These are phyloP conservation scores for Coemansia sp. DNA, from an alignment of 192 early-diverging fungal species.

Conservation along the genomic window DNA sequence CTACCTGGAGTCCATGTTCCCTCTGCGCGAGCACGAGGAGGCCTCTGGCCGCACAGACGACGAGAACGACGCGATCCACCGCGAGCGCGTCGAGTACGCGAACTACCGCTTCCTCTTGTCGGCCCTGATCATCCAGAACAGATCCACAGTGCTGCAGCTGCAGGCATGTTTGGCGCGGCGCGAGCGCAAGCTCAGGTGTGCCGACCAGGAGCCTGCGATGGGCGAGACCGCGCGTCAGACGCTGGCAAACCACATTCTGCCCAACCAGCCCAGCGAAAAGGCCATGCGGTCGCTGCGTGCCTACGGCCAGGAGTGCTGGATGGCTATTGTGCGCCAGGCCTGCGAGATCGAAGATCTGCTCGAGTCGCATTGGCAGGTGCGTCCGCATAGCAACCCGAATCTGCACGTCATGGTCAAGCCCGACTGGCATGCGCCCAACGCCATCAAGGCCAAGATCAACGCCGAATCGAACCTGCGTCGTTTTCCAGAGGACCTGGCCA, in stretches of 20 bases:
- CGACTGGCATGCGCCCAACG: slow-evolving; percentile 47
- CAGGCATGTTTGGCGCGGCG: slow-evolving; percentile 53
- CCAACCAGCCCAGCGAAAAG: slow-evolving; percentile 45
- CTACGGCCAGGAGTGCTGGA: slow-evolving; percentile 49
- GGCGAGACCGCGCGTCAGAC: slow-evolving; percentile 29
- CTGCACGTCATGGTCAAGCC: slow-evolving; percentile 42
- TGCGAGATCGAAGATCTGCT: slow-evolving; percentile 53
- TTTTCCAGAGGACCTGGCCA: slow-evolving; percentile 18
- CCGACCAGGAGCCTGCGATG: slow-evolving; percentile 15
- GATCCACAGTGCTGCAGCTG: slow-evolving; percentile 52
- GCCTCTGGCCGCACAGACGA: slow-evolving; percentile 29
- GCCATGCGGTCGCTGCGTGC: slow-evolving; percentile 47
- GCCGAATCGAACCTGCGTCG: slow-evolving; percentile 47
- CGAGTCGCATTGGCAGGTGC: slow-evolving; percentile 53
- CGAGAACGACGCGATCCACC: slow-evolving; percentile 32
- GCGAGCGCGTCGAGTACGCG: slow-evolving; percentile 52
- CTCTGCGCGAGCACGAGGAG: slow-evolving; percentile 52
- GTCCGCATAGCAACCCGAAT: slow-evolving; percentile 19
- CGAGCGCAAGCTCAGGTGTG: slow-evolving; percentile 42
- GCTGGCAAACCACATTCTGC: slow-evolving; percentile 42
- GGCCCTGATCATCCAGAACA: slow-evolving; percentile 44
- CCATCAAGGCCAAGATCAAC: slow-evolving; percentile 50
- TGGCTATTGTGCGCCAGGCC: slow-evolving; percentile 44
- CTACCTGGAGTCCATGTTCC: slow-evolving; percentile 53
- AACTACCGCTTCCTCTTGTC: slow-evolving; percentile 53